phyloP scores from a whole-genome alignment of 495 filamentous ascomycete species.

The Aspergillus taichungensis region DNA sequence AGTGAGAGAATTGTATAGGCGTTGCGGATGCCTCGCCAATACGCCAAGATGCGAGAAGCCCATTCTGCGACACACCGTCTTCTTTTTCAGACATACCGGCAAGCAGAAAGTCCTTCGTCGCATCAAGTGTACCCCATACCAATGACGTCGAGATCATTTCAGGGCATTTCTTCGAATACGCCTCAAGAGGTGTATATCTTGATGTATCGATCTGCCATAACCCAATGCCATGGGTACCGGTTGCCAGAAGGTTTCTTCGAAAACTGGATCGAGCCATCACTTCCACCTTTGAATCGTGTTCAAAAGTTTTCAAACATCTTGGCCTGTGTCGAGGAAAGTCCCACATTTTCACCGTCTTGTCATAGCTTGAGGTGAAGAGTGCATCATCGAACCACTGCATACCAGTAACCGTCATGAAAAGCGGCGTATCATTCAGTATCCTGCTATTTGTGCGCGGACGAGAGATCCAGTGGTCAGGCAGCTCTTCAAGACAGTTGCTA shows the following conservation, averaged over 20 bases:
- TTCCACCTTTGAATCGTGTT: constrained; percentile 61
- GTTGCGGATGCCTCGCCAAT: constrained; percentile 39
- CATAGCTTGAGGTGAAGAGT: constrained; percentile 74
- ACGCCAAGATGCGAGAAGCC: constrained; percentile 70
- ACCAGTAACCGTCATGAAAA: constrained; percentile 72
- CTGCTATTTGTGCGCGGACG: constrained; percentile 47
- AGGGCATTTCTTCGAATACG: constrained; percentile 38
- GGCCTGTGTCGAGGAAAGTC: constrained; percentile 28
- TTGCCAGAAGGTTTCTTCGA: constrained; percentile 38
- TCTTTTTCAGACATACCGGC: constrained; percentile 66
- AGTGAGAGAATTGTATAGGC: constrained; percentile 35
- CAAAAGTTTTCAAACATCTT: constrained; percentile 41
- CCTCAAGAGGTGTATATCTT: constrained; percentile 10
- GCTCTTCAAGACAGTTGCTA: constrained; percentile 47
- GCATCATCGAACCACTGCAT: constrained; percentile 58
- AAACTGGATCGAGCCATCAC: constrained; percentile 52
- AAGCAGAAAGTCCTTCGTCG: constrained; percentile 51
- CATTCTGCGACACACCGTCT: constrained; percentile 45
- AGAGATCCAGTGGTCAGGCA: constrained; percentile 59
- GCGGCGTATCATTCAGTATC: constrained; percentile 53
- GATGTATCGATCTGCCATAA: constrained; percentile 21
- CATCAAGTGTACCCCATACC: constrained; percentile 53
- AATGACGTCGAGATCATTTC: constrained; percentile 56
- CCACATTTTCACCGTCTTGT: constrained; percentile 75
- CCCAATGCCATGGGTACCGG: constrained; percentile 30